Evolutionary conservation across 1,139 yeast species (phyloP), one percentile per base, ranked within the genome.

Genomic region (Hyphopichia pseudoburtonii): DNA sequence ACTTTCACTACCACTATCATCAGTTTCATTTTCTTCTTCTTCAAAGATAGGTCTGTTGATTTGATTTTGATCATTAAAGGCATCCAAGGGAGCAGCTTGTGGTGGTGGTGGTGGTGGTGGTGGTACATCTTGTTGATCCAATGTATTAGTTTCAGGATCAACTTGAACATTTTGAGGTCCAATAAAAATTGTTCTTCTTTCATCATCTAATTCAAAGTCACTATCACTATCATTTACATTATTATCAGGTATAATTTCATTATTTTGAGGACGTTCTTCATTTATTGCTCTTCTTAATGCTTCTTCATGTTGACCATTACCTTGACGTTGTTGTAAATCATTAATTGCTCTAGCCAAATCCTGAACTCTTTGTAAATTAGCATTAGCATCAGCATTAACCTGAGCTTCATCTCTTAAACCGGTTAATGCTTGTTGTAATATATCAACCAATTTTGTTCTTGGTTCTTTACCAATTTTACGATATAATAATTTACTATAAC

Each of bases 391-490:
- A 3, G 38, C 51, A 37, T 51, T 45, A 7, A 59, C 62, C 19
- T 49, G 50, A 9, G 43, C 46, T 17, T 58, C 63, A 21, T 57
- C 51, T 32, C 67, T 48, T 36, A 64, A 49, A 1, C 60, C 60
- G 17, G 57, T 42, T 16, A 65, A 45, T 6, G 60, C 60, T 38
- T 62, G 55, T 40, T 60, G 60, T 32, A 69, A 56, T 60, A 69
- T 56, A 37, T 70, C 74, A 14, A 62, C 60, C 43, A 71, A 57
- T 35, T 60, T 65, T 1, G 72, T 59, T 32, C 74, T 63, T 33
- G 75, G 78, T 43, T 76, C 82, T 30, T 73, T 71, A 4, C 89
- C 89, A 34, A 83, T 73, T 41, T 71, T 74, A 41, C 68, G 75
- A 37, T 70, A 53, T 17, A 83, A 62, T 51, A 82, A 63, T 51